Evolutionary conservation across 2,329 filamentous ascomycete genomes (phyloP).

Genomic region (Trichoderma atroviride): DNA sequence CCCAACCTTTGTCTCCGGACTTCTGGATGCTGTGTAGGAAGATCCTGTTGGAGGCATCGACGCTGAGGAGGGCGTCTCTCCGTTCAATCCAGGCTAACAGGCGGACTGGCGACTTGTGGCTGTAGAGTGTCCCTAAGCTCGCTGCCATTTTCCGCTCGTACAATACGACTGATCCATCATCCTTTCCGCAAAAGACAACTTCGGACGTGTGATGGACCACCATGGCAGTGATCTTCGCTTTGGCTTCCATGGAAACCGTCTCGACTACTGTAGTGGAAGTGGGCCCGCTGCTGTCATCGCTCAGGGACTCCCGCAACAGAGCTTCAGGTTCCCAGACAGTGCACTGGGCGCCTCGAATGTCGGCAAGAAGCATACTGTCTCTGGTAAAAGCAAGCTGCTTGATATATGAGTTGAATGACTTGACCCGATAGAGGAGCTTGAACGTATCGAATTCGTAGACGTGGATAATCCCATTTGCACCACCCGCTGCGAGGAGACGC

Average conservation of each 20-base stretch:
- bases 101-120: constrained; percentile 37
- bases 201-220: constrained; percentile 32
- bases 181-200: constrained; percentile 41
- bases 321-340: constrained; percentile 43
- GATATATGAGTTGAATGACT: constrained; percentile 34
- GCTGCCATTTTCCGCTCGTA: constrained; percentile 36
- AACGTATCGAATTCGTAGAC: constrained; percentile 39
- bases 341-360: constrained; percentile 41
- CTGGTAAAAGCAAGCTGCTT: constrained; percentile 38
- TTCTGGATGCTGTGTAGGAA: constrained; percentile 29
- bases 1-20: constrained; percentile 26
- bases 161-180: constrained; percentile 40
- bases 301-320: constrained; percentile 33
- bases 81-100: constrained; percentile 35
- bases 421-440: constrained; percentile 35
- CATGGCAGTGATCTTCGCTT: constrained; percentile 38
- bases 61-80: constrained; percentile 34
- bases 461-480: constrained; percentile 33
- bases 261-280: constrained; percentile 33
- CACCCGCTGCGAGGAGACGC: constrained; percentile 36
- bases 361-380: constrained; percentile 40
- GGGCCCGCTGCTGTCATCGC: constrained; percentile 34
- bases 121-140: constrained; percentile 34
- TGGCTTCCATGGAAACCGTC: constrained; percentile 31
- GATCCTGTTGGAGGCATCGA: constrained; percentile 36